Percentiles rank a stretch among this genome's conserved stretches.
Evolutionary conservation across 345 rosid species (phyloP).

Genomic region (Cardamine resedifolia): DNA sequence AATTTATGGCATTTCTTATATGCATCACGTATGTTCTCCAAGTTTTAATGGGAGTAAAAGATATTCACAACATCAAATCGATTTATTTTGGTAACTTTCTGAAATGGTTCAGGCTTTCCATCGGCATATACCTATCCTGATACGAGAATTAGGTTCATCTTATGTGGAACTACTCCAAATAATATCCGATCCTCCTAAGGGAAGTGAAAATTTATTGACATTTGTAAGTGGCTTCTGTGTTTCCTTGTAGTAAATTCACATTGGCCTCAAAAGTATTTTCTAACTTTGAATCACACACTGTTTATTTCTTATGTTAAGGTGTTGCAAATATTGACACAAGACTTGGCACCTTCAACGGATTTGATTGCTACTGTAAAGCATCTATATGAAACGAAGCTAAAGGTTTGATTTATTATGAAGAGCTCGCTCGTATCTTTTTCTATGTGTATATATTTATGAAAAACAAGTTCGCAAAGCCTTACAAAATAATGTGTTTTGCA

Average conservation of each 20-base stretch:
- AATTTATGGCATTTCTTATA: not conserved
- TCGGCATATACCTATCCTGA: constrained; percentile 82
- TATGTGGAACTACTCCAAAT: constrained; percentile 67
- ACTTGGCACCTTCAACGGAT: constrained; percentile 65
- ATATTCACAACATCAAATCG: constrained; percentile 1
- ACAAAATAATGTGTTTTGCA: constrained; percentile 44
- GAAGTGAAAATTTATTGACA: constrained; percentile 94
- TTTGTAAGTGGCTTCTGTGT: constrained; percentile 53
- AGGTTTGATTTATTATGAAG: constrained; percentile 50
- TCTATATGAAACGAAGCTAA: constrained; percentile 87
- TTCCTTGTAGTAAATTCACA: constrained; percentile 6
- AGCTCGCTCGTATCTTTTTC: constrained; percentile 17
- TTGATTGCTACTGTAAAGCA: constrained; percentile 86
- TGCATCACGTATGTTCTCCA: not conserved
- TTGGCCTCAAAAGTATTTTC: constrained; percentile 21
- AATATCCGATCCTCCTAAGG: constrained; percentile 94
- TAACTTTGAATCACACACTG: constrained; percentile 30
- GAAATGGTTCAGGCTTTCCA: constrained; percentile 68
- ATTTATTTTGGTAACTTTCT: constrained; percentile 23
- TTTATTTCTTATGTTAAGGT: constrained; percentile 53
- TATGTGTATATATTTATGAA: constrained; percentile 17
- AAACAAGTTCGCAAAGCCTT: constrained; percentile 20
- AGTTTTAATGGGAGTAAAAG: not conserved
- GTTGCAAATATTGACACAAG: constrained; percentile 90
- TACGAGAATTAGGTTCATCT: constrained; percentile 87